Evolutionary conservation across 2,329 filamentous ascomycete species (phyloP), one percentile per base, ranked within the genome.

Genomic region (Alternaria sp.): DNA sequence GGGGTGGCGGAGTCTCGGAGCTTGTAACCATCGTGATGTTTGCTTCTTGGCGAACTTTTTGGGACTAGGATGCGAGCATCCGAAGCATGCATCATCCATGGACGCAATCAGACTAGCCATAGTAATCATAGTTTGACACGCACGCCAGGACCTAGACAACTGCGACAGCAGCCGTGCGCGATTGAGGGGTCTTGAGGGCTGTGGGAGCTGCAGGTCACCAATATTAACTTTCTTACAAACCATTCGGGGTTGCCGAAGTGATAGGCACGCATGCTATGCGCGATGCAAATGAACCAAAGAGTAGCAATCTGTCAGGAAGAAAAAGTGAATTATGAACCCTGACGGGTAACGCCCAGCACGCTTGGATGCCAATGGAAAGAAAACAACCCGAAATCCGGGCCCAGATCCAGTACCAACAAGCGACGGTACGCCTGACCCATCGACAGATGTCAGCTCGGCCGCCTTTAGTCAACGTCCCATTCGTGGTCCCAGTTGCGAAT

Each of bases 401-500:
- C 44, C 28, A 46, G 25, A 30, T 21, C 20, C 5, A 28, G 37
- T 15, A 30, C 21, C 28, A 47, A 21, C 21, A 49, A 21, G 18
- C 44, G 21, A 47, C 44, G 25, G 54, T 21, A 23, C 54, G 44
- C 33, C 26, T 46, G 54, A 46, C 21, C n/a, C 56, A 37, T 14
- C 3, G 10, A 33, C 12, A 51, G 12, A 20, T 33, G 49, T 53
- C 57, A 33, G 20, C 30, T 59, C 33, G n/a, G 30, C 57, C 28
- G 47, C 46, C 2, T 44, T 67, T 78, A 84, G 26, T 83, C 83
- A 43, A 85, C 76, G 43, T 73, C 75, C 83, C 83, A 84, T 25
- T 82, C 81, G 51, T 82, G 75, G 63, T 85, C 83, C 37, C 70
- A 76, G 65, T 78, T 80, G 53, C 82, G 77, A 58, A 84, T 80